Base-by-base conservation (phyloP, 108 stramenopile species). In the Heterococcus sp. region DNA sequence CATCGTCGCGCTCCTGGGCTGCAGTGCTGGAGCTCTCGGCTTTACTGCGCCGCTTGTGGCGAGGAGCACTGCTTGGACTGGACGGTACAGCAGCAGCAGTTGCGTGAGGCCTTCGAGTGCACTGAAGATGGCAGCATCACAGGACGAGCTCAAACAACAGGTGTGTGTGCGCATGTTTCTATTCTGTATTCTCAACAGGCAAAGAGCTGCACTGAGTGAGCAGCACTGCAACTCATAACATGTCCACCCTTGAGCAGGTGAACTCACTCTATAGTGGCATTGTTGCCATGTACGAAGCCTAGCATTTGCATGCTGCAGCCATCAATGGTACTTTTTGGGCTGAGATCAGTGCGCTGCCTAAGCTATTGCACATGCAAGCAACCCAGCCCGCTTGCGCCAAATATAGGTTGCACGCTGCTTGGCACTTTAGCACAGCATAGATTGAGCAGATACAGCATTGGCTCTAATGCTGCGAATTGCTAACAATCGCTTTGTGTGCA, bases 81-180 rank as follows among this genome's bases (percentile, higher is more conserved):
- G n/a, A n/a, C n/a, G n/a, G 21, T 58, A 58, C 46, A 8, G 21
- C 46, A 58, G 46, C 46, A 58, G 46, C 46, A 14, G 46, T 21
- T 58, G 14, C 46, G 14, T 58, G 46, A 21, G 46, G 14, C 21
- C 46, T 8, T 21, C 8, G 46, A 58, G 46, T 58, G 46, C 14
- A 58, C 8, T 58, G 46, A 8, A 21, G 14, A 58, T 58, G 46
- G 74, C 74, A 74, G 81, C 81, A 8, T 35, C 73, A 37, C 84
- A 85, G 76, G 84, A 85, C 38, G 84, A 85, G 77, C 77, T 85
- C 37, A 85, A 85, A 78, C 77, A 85, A 69, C 84, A 82, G 81
- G 81, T 74, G 27, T n/a, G 27, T 67, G 66, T 67, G 5, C 32
- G 3, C 66, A 67, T 29, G 2, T 5, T 29, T 67, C 31, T 3